phyloP scores from a whole-genome alignment of 352 stramenopile species.

The Phytophthora uliginosa region DNA sequence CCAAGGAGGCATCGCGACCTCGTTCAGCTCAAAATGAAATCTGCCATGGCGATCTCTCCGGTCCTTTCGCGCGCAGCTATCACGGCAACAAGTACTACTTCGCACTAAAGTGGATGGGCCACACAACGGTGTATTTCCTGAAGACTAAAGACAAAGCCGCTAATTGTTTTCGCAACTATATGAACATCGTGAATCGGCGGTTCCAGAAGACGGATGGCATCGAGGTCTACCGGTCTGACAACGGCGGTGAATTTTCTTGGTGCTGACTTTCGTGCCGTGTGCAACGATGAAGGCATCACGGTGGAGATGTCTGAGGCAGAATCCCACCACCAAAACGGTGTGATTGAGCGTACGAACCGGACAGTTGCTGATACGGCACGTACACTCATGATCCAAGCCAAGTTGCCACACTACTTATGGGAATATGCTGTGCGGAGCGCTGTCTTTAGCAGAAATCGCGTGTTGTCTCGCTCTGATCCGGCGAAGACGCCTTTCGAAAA shows the following conservation, averaged over 20 bases:
- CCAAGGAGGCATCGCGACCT: too few relatives aligned
- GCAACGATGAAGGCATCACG: too few relatives aligned
- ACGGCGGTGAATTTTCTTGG: conserved; percentile 22
- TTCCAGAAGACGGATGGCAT: background rate
- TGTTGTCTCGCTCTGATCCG: background rate
- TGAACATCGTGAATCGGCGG: conserved; percentile 16
- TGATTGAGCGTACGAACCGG: too few relatives aligned
- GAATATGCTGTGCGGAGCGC: too few relatives aligned
- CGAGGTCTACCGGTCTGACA: conserved; percentile 13
- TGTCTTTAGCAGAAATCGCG: too few relatives aligned
- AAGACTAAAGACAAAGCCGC: conserved; percentile 14
- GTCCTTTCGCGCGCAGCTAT: conserved; percentile 8
- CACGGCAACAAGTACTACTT: conserved; percentile 17
- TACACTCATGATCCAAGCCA: too few relatives aligned
- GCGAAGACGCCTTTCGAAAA: conserved; percentile 5
- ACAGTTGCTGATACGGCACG: too few relatives aligned
- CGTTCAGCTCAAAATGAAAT: conserved; percentile 2
- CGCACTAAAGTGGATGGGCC: conserved; percentile 10
- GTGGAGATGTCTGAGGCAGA: too few relatives aligned
- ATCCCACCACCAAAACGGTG: too few relatives aligned
- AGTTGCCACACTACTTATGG: too few relatives aligned
- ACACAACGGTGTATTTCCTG: conserved; percentile 15
- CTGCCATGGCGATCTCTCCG: conserved; percentile 8
- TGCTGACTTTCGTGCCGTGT: too few relatives aligned
- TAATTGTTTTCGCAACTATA: background rate